A percentile compares a stretch with the other conserved stretches of the same genome.
These are phyloP conservation scores for Candolleomyces aberdarensis DNA, from an alignment of 768 basidiomycete species.

Conservation along the genomic window DNA sequence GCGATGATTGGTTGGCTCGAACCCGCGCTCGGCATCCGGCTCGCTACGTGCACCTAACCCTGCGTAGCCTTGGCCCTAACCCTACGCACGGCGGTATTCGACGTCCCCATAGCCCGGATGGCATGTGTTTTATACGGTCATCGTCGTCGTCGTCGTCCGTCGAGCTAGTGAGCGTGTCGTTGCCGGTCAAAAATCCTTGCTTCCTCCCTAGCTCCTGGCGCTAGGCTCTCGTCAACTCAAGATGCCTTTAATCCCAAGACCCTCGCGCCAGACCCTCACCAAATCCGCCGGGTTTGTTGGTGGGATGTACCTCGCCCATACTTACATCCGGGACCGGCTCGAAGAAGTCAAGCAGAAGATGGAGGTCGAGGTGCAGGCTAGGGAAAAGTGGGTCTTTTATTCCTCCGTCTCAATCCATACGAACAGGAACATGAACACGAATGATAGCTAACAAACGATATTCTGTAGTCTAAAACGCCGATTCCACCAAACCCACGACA, in stretches of 20 bases:
- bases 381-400: constrained; percentile 59
- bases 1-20: background rate
- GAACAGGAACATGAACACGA: background rate
- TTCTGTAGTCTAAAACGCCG: constrained; percentile 59
- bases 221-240: background rate
- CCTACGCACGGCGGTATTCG: background rate
- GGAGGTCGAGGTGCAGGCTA: constrained; percentile 57
- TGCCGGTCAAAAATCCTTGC: too few species aligned
- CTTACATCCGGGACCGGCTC: constrained; percentile 59
- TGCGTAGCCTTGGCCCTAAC: background rate
- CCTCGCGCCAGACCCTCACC: constrained; percentile 47
- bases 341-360: constrained; percentile 65
- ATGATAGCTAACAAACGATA: background rate
- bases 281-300: constrained; percentile 53
- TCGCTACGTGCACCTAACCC: background rate
- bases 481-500: constrained; percentile 75
- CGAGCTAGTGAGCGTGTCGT: too few species aligned
- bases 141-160: background rate
- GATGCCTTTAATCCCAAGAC: constrained; percentile 2
- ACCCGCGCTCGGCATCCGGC: background rate
- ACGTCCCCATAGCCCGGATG: background rate
- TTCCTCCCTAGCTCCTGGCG: too few species aligned
- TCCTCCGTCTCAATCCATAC: background rate
- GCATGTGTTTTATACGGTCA: constrained; percentile 3
- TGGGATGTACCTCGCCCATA: constrained; percentile 58